Evolutionary conservation across 805 yeast genomes (phyloP).

Genomic region (Candida ascalaphidarum): DNA sequence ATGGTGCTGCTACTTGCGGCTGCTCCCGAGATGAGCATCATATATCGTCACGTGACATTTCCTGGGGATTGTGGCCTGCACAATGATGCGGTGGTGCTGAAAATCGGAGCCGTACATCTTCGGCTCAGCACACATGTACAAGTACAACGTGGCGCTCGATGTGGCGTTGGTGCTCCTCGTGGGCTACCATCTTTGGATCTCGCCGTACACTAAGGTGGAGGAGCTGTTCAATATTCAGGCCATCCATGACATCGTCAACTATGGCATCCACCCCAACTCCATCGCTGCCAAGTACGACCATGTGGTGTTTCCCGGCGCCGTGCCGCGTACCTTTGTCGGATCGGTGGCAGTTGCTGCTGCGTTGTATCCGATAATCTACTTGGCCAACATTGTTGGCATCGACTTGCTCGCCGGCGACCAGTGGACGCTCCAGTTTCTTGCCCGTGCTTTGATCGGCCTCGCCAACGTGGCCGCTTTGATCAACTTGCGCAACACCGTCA

Average conservation of each 20-base stretch:
- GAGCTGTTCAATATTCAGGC: constrained; percentile 92
- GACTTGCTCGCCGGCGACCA: constrained; percentile 16
- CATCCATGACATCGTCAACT: constrained; percentile 64
- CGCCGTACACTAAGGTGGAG: constrained; percentile 90
- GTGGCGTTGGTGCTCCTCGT: constrained; percentile 36
- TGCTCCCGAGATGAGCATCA: no score
- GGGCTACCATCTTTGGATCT: constrained; percentile 38
- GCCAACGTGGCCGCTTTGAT: constrained; percentile 48
- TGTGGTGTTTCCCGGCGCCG: constrained; percentile 73
- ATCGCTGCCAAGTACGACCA: constrained; percentile 57
- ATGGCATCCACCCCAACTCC: constrained; percentile 39
- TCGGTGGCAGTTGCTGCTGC: constrained; percentile 45
- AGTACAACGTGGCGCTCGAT: constrained; percentile 7
- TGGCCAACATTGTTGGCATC: constrained; percentile 11
- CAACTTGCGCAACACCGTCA: constrained; percentile 34
- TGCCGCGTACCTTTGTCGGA: constrained; percentile 80
- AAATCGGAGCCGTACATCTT: no score
- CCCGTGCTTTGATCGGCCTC: constrained; percentile 56
- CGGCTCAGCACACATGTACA: no score
- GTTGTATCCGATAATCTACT: constrained; percentile 25
- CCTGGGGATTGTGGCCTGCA: no score
- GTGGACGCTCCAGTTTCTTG: constrained; percentile 42
- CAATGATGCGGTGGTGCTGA: no score
- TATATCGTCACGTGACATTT: no score
- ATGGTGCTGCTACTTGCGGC: not conserved